phyloP scores from a whole-genome alignment of 2,329 filamentous ascomycete species.

The Xylariaceae sp. region DNA sequence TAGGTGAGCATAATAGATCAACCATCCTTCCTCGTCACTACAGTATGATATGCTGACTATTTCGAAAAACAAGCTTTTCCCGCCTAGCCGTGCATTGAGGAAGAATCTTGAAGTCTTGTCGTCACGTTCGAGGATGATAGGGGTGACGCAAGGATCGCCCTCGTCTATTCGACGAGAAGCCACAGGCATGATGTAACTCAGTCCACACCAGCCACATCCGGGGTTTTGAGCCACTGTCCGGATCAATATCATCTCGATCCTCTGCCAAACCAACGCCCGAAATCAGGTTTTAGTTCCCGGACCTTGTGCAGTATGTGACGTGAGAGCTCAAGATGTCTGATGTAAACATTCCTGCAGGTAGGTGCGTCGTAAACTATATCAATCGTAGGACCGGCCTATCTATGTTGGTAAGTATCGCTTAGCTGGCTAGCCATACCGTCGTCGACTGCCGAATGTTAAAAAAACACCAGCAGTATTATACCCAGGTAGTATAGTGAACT shows the following conservation, averaged over 20 bases:
- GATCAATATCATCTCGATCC: background rate
- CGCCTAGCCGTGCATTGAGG: background rate
- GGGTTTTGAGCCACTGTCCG: background rate
- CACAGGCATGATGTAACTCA: background rate
- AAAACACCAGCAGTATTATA: background rate
- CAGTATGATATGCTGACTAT: no score
- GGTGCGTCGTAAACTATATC: background rate
- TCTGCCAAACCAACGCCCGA: background rate
- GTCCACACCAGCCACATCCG: background rate
- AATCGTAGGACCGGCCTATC: background rate
- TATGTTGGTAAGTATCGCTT: background rate
- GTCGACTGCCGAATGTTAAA: no score
- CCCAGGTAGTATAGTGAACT: no score
- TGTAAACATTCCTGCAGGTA: background rate
- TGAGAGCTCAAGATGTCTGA: background rate
- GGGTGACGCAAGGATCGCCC: conserved; percentile 1
- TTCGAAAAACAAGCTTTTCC: background rate
- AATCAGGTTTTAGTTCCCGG: background rate
- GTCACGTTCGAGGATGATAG: background rate
- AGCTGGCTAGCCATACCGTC: background rate
- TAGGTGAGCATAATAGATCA: background rate
- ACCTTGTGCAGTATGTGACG: background rate
- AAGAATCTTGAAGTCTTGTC: background rate
- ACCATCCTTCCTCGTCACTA: background rate
- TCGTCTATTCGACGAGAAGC: background rate